These are phyloP conservation scores for Monosporozyma siamensis DNA, from an alignment of 805 yeast species.

Conservation along the genomic window DNA sequence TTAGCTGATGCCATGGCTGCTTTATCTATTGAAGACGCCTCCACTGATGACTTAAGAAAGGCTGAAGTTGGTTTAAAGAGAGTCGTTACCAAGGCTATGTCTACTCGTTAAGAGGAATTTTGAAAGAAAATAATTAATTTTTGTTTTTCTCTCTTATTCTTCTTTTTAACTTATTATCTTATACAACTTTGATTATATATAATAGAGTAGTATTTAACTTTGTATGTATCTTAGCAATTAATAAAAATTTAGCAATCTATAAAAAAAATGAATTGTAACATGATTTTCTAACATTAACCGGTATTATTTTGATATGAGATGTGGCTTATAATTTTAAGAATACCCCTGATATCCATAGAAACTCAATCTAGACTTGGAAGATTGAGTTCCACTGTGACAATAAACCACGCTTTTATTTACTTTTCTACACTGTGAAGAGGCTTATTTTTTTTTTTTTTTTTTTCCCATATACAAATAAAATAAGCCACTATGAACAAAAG, in stretches of 20 bases:
- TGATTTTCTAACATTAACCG: too few relatives aligned
- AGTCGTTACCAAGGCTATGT: slow-evolving; percentile 98
- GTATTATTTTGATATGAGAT: too few relatives aligned
- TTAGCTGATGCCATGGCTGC: slow-evolving; percentile 97
- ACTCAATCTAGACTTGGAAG: too few relatives aligned
- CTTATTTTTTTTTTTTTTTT: too few relatives aligned
- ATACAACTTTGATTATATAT: slow-evolving; percentile 2
- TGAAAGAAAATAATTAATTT: neutral
- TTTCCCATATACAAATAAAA: too few relatives aligned
- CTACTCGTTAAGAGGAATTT: slow-evolving; percentile 67
- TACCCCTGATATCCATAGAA: too few relatives aligned
- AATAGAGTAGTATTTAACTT: slow-evolving; percentile 2
- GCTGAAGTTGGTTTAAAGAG: slow-evolving; percentile 99
- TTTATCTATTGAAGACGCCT: slow-evolving; percentile 89
- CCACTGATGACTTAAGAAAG: slow-evolving; percentile 97
- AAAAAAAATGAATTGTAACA: neutral
- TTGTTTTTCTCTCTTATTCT: neutral
- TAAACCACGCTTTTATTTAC: too few relatives aligned
- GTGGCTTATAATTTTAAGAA: neutral
- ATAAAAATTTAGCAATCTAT: slow-evolving; percentile 2
- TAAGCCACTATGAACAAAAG: too few relatives aligned
- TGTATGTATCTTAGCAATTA: slow-evolving; percentile 6
- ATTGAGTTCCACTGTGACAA: too few relatives aligned
- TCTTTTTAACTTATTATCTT: neutral
- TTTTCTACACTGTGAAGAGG: too few relatives aligned